Evolutionary conservation across 78 protist genomes (phyloP).

Genomic region (Thecamonas trahens): DNA sequence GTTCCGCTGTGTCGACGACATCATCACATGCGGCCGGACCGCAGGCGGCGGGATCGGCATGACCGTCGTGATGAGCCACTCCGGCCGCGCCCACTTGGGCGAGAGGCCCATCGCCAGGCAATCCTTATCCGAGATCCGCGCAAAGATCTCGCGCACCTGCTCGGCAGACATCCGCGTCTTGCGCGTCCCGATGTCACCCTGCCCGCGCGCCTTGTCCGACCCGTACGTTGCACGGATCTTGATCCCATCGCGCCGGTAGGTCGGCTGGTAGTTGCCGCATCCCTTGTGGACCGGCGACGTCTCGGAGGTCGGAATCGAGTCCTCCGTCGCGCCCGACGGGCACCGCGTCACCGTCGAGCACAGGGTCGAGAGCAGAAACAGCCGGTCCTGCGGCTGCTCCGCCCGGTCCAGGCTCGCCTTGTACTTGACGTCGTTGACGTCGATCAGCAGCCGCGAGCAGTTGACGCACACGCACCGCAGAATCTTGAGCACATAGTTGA

Average conservation of each 20-base stretch:
- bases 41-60: slow-evolving; percentile 97
- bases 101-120: slow-evolving; percentile 65
- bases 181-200: slow-evolving; percentile 41
- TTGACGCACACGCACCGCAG: slow-evolving; percentile 84
- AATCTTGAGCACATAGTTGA: slow-evolving; percentile 48
- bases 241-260: slow-evolving; percentile 42
- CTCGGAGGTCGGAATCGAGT: slow-evolving; percentile 13
- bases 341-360: too few relatives aligned
- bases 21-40: slow-evolving; percentile 90
- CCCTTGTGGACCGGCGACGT: slow-evolving; percentile 23
- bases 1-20: slow-evolving; percentile 43
- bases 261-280: slow-evolving; percentile 58
- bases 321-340: too few relatives aligned
- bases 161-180: slow-evolving; percentile 61
- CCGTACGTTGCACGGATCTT: slow-evolving; percentile 64
- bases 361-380: too few relatives aligned
- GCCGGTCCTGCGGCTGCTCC: too few relatives aligned
- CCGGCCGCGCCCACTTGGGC: slow-evolving; percentile 88
- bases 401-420: not conserved
- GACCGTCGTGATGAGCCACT: slow-evolving; percentile 87
- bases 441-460: slow-evolving; percentile 50
- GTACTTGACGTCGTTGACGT: too few relatives aligned
- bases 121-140: slow-evolving; percentile 67
- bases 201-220: too few relatives aligned
- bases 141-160: slow-evolving; percentile 50